phyloP scores from a whole-genome alignment of 345 rosid species.

The Rhodamnia argentea region DNA sequence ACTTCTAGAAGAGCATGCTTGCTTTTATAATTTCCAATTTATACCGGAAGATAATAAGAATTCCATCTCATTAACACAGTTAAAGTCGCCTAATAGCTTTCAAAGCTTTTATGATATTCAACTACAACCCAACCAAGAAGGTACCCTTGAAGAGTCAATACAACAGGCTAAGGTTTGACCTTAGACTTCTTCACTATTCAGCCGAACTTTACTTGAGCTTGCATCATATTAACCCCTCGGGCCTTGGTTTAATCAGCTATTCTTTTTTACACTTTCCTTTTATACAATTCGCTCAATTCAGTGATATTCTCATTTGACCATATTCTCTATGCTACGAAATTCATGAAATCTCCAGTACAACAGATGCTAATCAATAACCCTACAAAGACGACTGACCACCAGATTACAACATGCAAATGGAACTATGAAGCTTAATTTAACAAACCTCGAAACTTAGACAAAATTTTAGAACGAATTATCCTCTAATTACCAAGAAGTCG shows the following conservation, averaged over 20 bases:
- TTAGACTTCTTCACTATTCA: neutral
- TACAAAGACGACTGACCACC: neutral
- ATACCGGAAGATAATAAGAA: neutral
- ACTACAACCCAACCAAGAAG: neutral
- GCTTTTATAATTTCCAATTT: neutral
- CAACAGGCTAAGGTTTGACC: neutral
- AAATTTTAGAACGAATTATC: neutral
- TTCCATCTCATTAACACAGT: neutral
- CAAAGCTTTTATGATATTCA: neutral
- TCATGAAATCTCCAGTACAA: neutral
- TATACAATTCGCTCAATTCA: neutral
- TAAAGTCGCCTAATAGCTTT: neutral
- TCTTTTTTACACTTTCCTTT: neutral
- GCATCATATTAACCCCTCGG: neutral
- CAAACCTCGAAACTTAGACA: neutral
- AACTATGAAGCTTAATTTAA: neutral
- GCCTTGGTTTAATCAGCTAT: neutral
- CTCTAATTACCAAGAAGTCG: slow-evolving; percentile 57
- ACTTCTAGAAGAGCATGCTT: neutral
- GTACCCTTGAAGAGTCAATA: neutral
- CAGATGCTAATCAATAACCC: neutral
- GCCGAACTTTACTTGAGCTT: neutral
- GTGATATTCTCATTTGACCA: neutral
- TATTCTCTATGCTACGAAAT: neutral
- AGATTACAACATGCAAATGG: neutral